Base-by-base conservation (phyloP, 352 stramenopile species). In the Phytophthora cryptogea region DNA sequence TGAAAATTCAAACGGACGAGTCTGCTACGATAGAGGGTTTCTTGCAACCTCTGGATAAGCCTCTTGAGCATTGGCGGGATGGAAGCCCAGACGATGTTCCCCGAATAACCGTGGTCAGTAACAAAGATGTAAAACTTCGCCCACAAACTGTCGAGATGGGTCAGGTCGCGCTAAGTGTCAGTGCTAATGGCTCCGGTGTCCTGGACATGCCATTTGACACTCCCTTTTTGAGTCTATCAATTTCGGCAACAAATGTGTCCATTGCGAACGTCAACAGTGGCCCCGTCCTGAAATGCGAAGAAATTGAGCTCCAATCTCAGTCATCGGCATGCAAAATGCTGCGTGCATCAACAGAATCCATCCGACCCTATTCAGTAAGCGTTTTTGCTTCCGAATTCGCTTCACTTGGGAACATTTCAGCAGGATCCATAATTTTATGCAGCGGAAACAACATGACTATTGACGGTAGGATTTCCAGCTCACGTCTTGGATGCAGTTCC, bases 191-290 rank as follows among this genome's bases (percentile, higher is more conserved):
- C 4, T 63, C 57, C 31, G 63, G 23, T 13, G 46, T 72, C 6
- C 45, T 89, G 10, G 57, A 87, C 32, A 72, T 89, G 66, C 73
- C 77, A n/a, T 87, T 89, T 27, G 73, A 83, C 27, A 77, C 75
- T 0, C 75, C 80, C 0, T 83, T 86, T 57, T 35, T 85, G 41
- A 73, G 62, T 20, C 36, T 89, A 16, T 74, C 64, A 0, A 62
- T 88, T 23, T 66, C 49, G 9, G 80, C 67, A 26, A 63, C 66
- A 54, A 86, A 89, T 26, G 70, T 80, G 28, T 78, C 66, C 0
- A 58, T 89, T 32, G 33, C 48, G 4, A 74, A 70, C 46, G 63
- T 81, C 4, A 85, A 73, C 44, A 78, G 75, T 53, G 77, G 80
- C 13, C 55, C 71, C n/a, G 66, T 88, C 3, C 31, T 60, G 6